Conservation (phyloP, 176 grass and related monocot genomes). For the Eleusine indica region DNA sequence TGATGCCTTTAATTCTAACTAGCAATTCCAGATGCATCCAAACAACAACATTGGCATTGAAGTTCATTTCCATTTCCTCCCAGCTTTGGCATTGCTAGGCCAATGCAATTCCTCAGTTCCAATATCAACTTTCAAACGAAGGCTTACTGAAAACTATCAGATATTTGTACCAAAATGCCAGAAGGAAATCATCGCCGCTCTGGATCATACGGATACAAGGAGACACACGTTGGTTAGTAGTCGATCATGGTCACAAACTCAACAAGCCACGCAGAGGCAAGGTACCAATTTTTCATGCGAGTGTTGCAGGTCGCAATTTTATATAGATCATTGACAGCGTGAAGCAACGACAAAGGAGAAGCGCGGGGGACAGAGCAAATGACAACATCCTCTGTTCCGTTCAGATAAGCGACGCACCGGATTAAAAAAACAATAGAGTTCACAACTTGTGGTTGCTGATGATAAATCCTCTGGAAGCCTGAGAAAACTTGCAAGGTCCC, state of each 20-base stretch:
- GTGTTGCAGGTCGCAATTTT: not conserved
- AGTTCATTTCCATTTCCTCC: too few relatives aligned
- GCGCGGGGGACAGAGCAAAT: constrained; percentile 26
- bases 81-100: too few relatives aligned
- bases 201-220: too few relatives aligned
- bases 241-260: too few relatives aligned
- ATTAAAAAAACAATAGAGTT: not conserved
- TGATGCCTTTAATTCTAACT: too few relatives aligned
- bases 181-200: too few relatives aligned
- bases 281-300: not conserved
- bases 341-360: constrained; percentile 19
- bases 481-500: not conserved
- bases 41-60: too few relatives aligned
- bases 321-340: not conserved
- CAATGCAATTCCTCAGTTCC: too few relatives aligned
- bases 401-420: not conserved
- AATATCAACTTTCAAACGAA: not conserved
- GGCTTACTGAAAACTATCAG: not conserved
- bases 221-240: not conserved
- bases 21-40: too few relatives aligned
- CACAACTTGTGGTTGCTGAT: not conserved
- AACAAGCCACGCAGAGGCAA: not conserved
- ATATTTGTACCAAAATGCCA: not conserved
- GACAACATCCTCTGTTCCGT: constrained; percentile 26
- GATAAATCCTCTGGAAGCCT: not conserved